phyloP scores from a whole-genome alignment of 441 rosid genomes.

The Brassica hybrid region DNA sequence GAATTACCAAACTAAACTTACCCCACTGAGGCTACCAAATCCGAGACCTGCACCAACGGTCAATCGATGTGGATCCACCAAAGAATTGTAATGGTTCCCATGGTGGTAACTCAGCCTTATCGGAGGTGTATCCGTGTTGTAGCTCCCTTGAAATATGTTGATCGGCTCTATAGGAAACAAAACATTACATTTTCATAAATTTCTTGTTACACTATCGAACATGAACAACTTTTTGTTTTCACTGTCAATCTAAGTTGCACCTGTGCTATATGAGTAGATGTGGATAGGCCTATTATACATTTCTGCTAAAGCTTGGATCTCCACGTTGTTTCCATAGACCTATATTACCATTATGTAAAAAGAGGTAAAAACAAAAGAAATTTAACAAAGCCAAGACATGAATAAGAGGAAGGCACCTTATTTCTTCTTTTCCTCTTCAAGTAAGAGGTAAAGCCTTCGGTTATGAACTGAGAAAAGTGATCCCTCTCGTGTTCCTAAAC shows the following conservation, averaged over 20 bases:
- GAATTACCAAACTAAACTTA: no score
- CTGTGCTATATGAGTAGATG: conserved; percentile 88
- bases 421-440: conserved; percentile 98
- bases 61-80: conserved; percentile 86
- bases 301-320: conserved; percentile 95
- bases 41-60: conserved; percentile 97
- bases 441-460: conserved; percentile 92
- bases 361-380: conserved; percentile 17
- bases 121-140: conserved; percentile 87
- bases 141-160: conserved; percentile 93
- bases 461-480: conserved; percentile 94
- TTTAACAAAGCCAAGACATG: not conserved
- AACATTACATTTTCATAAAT: conserved; percentile 1
- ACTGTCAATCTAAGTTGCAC: conserved; percentile 44
- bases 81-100: conserved; percentile 96
- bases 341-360: conserved; percentile 35
- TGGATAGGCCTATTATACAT: conserved; percentile 98
- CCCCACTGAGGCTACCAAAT: conserved; percentile 93
- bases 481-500: conserved; percentile 91
- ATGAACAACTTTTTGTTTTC: conserved; percentile 8
- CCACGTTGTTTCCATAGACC: conserved; percentile 98
- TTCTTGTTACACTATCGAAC: conserved; percentile 20
- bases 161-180: conserved; percentile 69
- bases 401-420: conserved; percentile 58
- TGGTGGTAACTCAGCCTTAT: conserved; percentile 90